A percentile compares a stretch with the other conserved stretches of the same genome.
Conservation (phyloP, 352 stramenopile genomes). For the Pythium apleroticum region DNA sequence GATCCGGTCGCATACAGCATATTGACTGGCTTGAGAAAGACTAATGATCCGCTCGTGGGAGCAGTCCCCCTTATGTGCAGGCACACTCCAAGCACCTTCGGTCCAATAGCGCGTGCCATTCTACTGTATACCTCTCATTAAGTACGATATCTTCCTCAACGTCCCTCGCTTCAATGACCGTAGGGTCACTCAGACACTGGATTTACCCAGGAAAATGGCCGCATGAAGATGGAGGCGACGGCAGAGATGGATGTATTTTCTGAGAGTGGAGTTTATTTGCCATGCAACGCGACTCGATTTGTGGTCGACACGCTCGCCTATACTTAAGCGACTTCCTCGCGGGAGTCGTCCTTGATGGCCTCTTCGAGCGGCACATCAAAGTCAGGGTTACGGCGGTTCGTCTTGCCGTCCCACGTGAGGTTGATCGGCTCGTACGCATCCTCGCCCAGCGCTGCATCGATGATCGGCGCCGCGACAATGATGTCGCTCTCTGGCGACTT, state of each 20-base stretch:
- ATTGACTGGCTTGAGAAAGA: background rate
- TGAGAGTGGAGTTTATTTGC: conserved; percentile 5
- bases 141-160: background rate
- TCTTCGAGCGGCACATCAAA: conserved; percentile 80
- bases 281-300: background rate
- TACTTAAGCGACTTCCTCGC: conserved; percentile 28
- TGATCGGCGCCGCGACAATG: conserved; percentile 66
- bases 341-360: conserved; percentile 53
- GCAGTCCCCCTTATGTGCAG: conserved; percentile 1
- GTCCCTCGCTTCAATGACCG: background rate
- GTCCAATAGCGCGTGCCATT: background rate
- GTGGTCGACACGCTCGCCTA: conserved; percentile 2
- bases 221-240: background rate
- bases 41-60: background rate
- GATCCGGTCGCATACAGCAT: conserved; percentile 12
- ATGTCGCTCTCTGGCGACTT: conserved; percentile 88
- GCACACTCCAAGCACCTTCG: conserved; percentile 1
- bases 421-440: conserved; percentile 80
- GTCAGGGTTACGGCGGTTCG: conserved; percentile 75
- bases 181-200: too few relatives aligned
- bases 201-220: too few relatives aligned
- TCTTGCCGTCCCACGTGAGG: conserved; percentile 83
- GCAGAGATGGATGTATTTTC: background rate
- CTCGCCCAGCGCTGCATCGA: conserved; percentile 67
- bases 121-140: background rate